Percentiles rank a stretch among this genome's conserved stretches.
Conservation (phyloP, 208 protist species). For the Naegleria lovaniensis region DNA sequence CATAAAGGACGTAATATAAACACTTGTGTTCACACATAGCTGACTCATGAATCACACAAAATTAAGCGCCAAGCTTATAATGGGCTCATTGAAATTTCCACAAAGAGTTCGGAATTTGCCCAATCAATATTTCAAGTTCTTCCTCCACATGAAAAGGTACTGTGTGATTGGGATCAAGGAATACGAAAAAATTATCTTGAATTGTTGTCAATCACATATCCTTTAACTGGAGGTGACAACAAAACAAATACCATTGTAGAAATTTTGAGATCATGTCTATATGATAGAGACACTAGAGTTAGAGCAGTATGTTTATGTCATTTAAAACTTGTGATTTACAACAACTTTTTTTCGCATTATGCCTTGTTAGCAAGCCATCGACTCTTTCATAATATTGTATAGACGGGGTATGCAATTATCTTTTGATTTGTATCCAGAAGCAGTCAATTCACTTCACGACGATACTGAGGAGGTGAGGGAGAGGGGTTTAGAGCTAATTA, state of each 20-base stretch:
- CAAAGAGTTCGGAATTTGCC: neutral
- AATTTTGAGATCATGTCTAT: neutral
- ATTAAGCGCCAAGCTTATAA: neutral
- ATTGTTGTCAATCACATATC: neutral
- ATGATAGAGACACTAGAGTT: constrained; percentile 1
- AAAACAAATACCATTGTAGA: neutral
- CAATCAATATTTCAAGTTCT: neutral
- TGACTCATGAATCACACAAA: neutral
- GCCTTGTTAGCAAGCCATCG: neutral
- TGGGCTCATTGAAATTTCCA: neutral
- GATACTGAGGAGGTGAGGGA: neutral
- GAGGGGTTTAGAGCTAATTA: neutral
- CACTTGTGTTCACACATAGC: neutral
- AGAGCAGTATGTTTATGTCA: neutral
- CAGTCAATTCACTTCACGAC: neutral
- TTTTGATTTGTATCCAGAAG: neutral
- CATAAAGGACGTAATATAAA: neutral
- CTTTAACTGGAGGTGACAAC: neutral
- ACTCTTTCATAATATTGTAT: neutral
- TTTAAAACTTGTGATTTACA: no score
- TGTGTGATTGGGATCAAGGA: constrained; percentile 9
- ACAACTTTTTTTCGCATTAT: no score
- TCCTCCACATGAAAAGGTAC: neutral
- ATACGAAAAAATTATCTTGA: neutral
- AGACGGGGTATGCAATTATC: neutral